Evolutionary conservation across 768 basidiomycete species (phyloP).

Genomic region (Pleurotus cornucopiae): DNA sequence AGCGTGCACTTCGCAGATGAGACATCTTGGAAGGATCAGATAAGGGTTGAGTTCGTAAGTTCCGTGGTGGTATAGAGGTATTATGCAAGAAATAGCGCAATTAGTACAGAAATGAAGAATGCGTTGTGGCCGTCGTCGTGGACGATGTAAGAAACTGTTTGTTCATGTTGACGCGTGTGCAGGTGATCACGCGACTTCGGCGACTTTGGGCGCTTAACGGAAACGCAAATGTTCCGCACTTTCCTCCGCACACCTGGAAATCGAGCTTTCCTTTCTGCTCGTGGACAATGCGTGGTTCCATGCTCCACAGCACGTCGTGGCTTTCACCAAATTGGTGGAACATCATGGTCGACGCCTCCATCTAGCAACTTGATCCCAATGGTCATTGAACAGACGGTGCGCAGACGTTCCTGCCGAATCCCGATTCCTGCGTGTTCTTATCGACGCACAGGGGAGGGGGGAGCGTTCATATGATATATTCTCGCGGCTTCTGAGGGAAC

Average conservation of each 20-base stretch:
- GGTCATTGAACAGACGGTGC: conserved; percentile 88
- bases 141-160: neutral
- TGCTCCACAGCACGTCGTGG: conserved; percentile 25
- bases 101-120: neutral
- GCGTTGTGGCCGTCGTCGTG: neutral
- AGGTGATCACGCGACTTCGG: conserved; percentile 4
- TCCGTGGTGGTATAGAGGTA: neutral
- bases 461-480: conserved; percentile 95
- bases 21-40: neutral
- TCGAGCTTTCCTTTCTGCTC: neutral
- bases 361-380: conserved; percentile 78
- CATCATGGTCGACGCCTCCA: conserved; percentile 38
- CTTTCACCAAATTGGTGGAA: conserved; percentile 52
- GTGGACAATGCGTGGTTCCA: neutral
- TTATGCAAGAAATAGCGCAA: neutral
- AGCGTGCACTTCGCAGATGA: conserved; percentile 28
- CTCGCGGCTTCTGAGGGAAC: conserved; percentile 86
- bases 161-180: neutral
- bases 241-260: no score
- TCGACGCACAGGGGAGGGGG: conserved; percentile 61
- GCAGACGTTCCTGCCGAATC: conserved; percentile 9
- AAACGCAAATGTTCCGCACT: neutral
- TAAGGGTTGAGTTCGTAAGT: neutral
- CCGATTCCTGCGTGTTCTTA: conserved; percentile 9
- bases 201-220: neutral